Evolutionary conservation across 129 eudicot species (phyloP).

Genomic region (Erigeron canadensis): DNA sequence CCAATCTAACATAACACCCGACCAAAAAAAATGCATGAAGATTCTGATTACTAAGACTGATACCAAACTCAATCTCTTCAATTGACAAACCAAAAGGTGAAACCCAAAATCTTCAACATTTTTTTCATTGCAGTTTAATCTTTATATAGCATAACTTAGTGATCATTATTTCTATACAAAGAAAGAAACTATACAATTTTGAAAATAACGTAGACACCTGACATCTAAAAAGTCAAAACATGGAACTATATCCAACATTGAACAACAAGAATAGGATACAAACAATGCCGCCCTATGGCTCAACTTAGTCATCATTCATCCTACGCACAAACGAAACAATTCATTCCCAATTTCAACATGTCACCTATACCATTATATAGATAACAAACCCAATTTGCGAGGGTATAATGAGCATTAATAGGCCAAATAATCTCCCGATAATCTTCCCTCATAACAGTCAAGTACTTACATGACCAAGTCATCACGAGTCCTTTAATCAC

Average conservation of each 20-base stretch:
- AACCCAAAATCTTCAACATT: neutral
- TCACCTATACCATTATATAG: neutral
- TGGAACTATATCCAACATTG: neutral
- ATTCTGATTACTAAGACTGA: neutral
- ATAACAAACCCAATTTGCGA: too few species aligned
- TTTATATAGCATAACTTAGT: neutral
- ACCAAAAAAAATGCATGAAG: neutral
- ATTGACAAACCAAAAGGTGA: too few species aligned
- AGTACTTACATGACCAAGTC: too few species aligned
- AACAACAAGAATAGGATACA: neutral
- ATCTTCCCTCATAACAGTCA: too few species aligned
- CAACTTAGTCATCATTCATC: neutral
- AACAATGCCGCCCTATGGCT: neutral
- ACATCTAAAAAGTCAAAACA: neutral
- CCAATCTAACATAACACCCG: neutral
- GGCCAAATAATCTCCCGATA: too few species aligned
- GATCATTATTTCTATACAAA: neutral
- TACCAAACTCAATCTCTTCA: too few species aligned
- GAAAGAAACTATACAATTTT: neutral
- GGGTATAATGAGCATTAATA: too few species aligned
- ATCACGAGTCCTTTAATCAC: too few species aligned
- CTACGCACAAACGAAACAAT: neutral
- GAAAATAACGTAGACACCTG: neutral
- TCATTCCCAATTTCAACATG: neutral
- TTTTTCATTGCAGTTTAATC: neutral